These are phyloP conservation scores for Trametes versicolor DNA, from an alignment of 1,284 basidiomycete genomes.

Conservation along the genomic window DNA sequence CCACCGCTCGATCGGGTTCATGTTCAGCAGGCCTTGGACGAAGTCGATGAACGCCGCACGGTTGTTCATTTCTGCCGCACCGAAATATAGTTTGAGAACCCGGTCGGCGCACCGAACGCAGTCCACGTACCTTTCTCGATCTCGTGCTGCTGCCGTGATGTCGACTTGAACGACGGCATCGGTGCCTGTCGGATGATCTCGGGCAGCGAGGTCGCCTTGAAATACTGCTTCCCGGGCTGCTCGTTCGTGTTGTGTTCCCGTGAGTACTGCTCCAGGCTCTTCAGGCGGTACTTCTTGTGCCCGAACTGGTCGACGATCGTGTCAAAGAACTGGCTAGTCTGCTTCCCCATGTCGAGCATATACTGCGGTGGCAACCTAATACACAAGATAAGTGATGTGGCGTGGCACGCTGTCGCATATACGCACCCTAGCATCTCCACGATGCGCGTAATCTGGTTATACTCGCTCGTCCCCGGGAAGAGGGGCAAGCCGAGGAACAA, in stretches of 20 bases:
- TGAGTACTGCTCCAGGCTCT: constrained; percentile 94
- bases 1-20: constrained; percentile 97
- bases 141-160: constrained; percentile 85
- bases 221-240: constrained; percentile 98
- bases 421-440: constrained; percentile 97
- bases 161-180: constrained; percentile 79
- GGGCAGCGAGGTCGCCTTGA: constrained; percentile 92
- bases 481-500: constrained; percentile 96
- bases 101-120: constrained; percentile 17
- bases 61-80: constrained; percentile 85
- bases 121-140: constrained; percentile 85
- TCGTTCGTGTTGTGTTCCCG: constrained; percentile 95
- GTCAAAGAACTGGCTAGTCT: constrained; percentile 95
- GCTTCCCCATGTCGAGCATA: constrained; percentile 97
- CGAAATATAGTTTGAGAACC: constrained; percentile 23
- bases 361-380: constrained; percentile 86
- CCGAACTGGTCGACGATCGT: constrained; percentile 82
- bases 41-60: constrained; percentile 97
- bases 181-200: constrained; percentile 98
- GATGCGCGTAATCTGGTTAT: constrained; percentile 97
- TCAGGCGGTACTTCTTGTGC: constrained; percentile 90
- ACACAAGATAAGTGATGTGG: constrained; percentile 16
- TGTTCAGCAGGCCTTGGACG: constrained; percentile 91
- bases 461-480: constrained; percentile 99
- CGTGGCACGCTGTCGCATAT: constrained; percentile 3